phyloP scores from a whole-genome alignment of 176 grass and related monocot species.

The Cocos nucifera region DNA sequence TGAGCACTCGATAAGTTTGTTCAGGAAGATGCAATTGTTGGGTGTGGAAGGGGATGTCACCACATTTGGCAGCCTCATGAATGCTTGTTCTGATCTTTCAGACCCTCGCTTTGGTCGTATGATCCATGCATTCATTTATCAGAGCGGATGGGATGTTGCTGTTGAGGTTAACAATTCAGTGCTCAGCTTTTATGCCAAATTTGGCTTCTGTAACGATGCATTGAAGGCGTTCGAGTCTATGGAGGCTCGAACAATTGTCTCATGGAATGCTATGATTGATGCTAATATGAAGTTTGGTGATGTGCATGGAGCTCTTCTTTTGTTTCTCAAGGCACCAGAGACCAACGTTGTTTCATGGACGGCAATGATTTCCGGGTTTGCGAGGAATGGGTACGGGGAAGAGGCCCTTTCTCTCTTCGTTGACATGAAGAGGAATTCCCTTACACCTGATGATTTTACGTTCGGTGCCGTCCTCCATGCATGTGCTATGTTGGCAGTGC shows the following conservation, averaged over 20 bases:
- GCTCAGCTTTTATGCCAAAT: constrained; percentile 50
- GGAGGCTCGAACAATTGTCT: constrained; percentile 28
- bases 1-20: constrained; percentile 23
- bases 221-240: constrained; percentile 41
- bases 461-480: constrained; percentile 46
- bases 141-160: constrained; percentile 27
- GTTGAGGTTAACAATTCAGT: constrained; percentile 49
- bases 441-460: constrained; percentile 41
- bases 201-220: constrained; percentile 27
- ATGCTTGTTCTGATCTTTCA: constrained; percentile 33
- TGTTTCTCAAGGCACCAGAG: constrained; percentile 35
- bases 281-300: constrained; percentile 40
- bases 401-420: constrained; percentile 37
- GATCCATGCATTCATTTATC: constrained; percentile 31
- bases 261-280: constrained; percentile 57
- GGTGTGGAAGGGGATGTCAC: constrained; percentile 28
- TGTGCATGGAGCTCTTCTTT: constrained; percentile 19
- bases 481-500: constrained; percentile 18
- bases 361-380: constrained; percentile 44
- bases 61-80: constrained; percentile 39
- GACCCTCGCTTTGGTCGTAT: constrained; percentile 16
- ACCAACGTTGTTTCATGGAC: constrained; percentile 57
- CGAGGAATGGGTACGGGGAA: constrained; percentile 28
- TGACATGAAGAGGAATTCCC: constrained; percentile 26
- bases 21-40: constrained; percentile 29